Percentiles rank a stretch among this genome's conserved stretches.
phyloP scores from a whole-genome alignment of 2,329 filamentous ascomycete genomes.

The Colletotrichum simmondsii region DNA sequence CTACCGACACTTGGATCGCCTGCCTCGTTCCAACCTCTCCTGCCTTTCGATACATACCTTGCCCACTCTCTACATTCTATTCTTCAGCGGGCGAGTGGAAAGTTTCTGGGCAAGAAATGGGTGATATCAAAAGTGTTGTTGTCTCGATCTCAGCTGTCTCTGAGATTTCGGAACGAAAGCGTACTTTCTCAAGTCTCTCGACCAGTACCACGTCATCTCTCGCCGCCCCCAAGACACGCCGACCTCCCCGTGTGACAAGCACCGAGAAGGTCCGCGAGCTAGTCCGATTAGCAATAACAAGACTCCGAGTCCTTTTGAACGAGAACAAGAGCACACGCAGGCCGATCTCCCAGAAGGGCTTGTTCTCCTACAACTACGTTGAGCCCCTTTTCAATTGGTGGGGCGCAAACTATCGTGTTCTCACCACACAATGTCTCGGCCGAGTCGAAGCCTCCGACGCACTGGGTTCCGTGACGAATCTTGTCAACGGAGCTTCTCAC shows the following conservation, averaged over 20 bases:
- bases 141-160: not conserved
- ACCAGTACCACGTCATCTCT: not conserved
- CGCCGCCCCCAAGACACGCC: not conserved
- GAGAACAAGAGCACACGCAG: not conserved
- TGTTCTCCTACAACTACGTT: slow-evolving; percentile 30
- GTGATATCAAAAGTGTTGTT: not conserved
- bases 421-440: slow-evolving; percentile 13
- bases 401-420: slow-evolving; percentile 32
- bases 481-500: slow-evolving; percentile 31
- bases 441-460: slow-evolving; percentile 16
- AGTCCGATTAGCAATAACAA: not conserved
- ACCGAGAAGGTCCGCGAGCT: slow-evolving; percentile 11
- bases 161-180: not conserved
- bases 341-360: not conserved
- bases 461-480: not conserved
- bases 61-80: too few species aligned
- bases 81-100: too few species aligned
- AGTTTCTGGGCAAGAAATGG: not conserved
- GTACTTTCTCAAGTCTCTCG: not conserved
- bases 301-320: slow-evolving; percentile 11
- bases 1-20: not conserved
- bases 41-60: too few species aligned
- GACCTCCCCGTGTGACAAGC: not conserved
- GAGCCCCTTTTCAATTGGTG: slow-evolving; percentile 36
- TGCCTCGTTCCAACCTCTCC: too few species aligned